These are phyloP conservation scores for Nicotiana rustica DNA, from an alignment of 305 asterid genomes.

Conservation along the genomic window DNA sequence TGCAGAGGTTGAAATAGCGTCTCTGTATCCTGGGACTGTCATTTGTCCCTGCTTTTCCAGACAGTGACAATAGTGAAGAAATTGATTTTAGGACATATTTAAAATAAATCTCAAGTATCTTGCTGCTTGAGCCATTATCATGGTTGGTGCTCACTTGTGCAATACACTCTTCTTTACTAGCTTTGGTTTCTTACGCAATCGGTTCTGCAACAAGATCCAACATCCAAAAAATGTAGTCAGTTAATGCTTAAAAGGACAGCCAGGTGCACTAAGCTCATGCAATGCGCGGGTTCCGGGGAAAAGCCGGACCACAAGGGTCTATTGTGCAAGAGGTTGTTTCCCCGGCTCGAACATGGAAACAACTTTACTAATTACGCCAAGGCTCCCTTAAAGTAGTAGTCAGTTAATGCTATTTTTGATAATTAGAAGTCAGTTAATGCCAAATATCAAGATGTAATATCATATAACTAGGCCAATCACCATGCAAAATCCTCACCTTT, in stretches of 20 bases:
- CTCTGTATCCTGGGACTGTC: background rate
- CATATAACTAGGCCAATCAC: background rate
- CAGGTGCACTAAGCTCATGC: too few relatives aligned
- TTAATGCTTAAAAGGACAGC: too few relatives aligned
- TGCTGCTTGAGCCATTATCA: background rate
- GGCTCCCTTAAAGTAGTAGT: background rate
- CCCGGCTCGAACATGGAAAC: too few relatives aligned
- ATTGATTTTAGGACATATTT: background rate
- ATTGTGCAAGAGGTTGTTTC: too few relatives aligned
- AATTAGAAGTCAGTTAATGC: background rate
- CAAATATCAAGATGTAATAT: background rate
- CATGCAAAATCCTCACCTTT: conserved; percentile 54
- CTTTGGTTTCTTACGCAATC: conserved; percentile 77
- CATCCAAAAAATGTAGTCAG: background rate
- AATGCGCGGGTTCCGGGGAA: too few relatives aligned
- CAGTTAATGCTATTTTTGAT: background rate
- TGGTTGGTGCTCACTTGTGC: conserved; percentile 66
- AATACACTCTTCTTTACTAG: conserved; percentile 69
- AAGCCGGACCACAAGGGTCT: too few relatives aligned
- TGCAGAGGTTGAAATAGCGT: background rate
- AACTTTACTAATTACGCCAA: too few relatives aligned
- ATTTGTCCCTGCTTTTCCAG: background rate
- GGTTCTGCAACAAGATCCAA: conserved; percentile 56
- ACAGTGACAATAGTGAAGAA: background rate
- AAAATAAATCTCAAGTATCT: conserved; percentile 20